These are phyloP conservation scores for Berkeleyomyces basicola DNA, from an alignment of 2,329 filamentous ascomycete genomes.

Conservation along the genomic window DNA sequence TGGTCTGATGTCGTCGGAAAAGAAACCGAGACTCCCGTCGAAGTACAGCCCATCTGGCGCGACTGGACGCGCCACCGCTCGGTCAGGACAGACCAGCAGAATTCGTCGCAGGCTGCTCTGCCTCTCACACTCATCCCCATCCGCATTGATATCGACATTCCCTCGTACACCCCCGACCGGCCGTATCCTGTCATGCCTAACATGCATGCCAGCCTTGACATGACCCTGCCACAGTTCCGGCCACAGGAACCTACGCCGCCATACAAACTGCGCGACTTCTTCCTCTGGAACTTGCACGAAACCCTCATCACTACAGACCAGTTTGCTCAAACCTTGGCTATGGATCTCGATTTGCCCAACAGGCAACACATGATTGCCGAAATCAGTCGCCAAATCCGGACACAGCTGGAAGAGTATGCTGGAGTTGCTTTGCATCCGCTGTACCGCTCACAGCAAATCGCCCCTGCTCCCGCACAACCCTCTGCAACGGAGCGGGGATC, in stretches of 20 bases:
- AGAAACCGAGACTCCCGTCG: conserved; percentile 60
- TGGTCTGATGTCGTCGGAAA: conserved; percentile 65
- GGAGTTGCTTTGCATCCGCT: conserved; percentile 85
- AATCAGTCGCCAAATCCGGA: conserved; percentile 86
- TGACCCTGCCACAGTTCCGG: conserved; percentile 61
- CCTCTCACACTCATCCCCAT: conserved; percentile 89
- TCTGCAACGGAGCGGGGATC: conserved; percentile 12
- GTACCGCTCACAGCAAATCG: conserved; percentile 46
- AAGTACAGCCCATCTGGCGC: conserved; percentile 79
- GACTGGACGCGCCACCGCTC: conserved; percentile 75
- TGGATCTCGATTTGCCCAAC: conserved; percentile 82
- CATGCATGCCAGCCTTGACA: conserved; percentile 37
- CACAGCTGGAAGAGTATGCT: conserved; percentile 89
- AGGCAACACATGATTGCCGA: conserved; percentile 52
- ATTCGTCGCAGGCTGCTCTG: conserved; percentile 51
- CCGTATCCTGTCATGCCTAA: conserved; percentile 45
- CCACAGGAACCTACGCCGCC: conserved; percentile 63
- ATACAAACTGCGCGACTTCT: conserved; percentile 85
- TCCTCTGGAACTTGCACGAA: conserved; percentile 95
- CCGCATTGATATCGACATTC: conserved; percentile 86
- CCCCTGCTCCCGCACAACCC: conserved; percentile 13
- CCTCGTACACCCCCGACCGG: conserved; percentile 52
- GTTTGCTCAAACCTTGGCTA: conserved; percentile 78
- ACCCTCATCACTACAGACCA: conserved; percentile 86
- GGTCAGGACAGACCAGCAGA: conserved; percentile 41